Percentiles rank a stretch among this genome's conserved stretches.
Conservation (phyloP, 768 basidiomycete species). For the Russula ochroleuca region DNA sequence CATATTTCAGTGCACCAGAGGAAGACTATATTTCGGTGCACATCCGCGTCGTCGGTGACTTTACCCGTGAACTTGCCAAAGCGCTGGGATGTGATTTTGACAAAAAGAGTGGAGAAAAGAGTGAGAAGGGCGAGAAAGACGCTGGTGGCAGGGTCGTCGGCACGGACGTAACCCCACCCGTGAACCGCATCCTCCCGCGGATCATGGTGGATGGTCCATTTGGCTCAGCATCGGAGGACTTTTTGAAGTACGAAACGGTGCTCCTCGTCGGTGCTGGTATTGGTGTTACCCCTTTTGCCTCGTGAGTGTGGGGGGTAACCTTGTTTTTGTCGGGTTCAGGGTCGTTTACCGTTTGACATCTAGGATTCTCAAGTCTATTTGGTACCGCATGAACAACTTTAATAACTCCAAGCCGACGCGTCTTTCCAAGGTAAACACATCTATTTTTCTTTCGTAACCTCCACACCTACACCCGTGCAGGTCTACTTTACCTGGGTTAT, state of each 20-base stretch:
- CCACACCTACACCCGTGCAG: constrained; percentile 24
- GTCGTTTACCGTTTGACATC: not conserved
- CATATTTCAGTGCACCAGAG: constrained; percentile 67
- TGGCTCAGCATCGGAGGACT: constrained; percentile 88
- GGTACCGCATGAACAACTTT: constrained; percentile 95
- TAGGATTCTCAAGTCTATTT: constrained; percentile 84
- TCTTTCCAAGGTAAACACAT: constrained; percentile 64
- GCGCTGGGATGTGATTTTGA: constrained; percentile 82
- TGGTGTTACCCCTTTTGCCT: constrained; percentile 94
- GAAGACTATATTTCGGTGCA: constrained; percentile 95
- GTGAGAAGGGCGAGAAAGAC: constrained; percentile 38
- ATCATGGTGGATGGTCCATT: constrained; percentile 98
- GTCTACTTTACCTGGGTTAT: constrained; percentile 96
- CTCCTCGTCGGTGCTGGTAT: constrained; percentile 92
- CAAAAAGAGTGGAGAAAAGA: constrained; percentile 40
- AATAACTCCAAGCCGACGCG: constrained; percentile 69
- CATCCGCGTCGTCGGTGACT: constrained; percentile 89
- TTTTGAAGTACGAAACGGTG: constrained; percentile 83
- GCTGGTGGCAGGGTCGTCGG: constrained; percentile 59
- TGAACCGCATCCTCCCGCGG: constrained; percentile 76
- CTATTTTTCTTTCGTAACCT: not conserved
- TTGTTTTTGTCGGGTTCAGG: constrained; percentile 10
- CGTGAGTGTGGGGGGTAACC: constrained; percentile 54
- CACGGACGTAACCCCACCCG: constrained; percentile 50
- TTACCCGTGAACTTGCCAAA: constrained; percentile 76